Evolutionary conservation across 306 rosid genomes (phyloP), one percentile per base, ranked within the genome.

Genomic region (Astragalus membranaceus): DNA sequence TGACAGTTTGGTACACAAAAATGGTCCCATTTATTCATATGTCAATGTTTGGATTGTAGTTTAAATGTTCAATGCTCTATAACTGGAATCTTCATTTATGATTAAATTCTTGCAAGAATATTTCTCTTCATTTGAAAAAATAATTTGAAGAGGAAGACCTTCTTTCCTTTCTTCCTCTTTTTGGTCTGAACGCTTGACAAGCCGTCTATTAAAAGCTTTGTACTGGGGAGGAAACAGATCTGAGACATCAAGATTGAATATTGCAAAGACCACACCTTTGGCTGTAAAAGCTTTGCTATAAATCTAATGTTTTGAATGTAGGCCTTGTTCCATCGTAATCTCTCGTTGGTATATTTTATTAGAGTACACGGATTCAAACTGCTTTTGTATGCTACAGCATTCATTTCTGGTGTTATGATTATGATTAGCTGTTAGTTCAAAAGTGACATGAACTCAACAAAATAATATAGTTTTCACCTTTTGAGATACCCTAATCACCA

Each of bases 321-420:
- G 50, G 62, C 30, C 4, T 17, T 30, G 36, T 37, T 68, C 48
- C 26, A 23, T 39, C 55, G 26, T 58, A 44, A 14, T 76, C 4
- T 6, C 50, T 54, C 33, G 9, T 59, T 32, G 42, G 17, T 42
- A 58, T 68, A 13, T 60, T 47, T 67, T 26, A 17, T 35, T 8
- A 41, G 65, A 67, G 49, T 36, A 60, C 29, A 12, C 49, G 56
- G 29, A 67, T 56, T 14, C 77, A 46, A 56, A 48, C 76, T 69
- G 46, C 43, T 60, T 5, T 58, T 66, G 30, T 67, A 14, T 29
- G 26, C 65, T 15, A 9, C 69, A 70, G 5, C 44, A 30, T 32
- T 56, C 56, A 32, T 48, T 36, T 57, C 20, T 3, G 14, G 13
- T 63, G 55, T 14, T 41, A 64, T 75, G 39, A 58, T 33, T 44